Base-by-base conservation (phyloP, 1,284 basidiomycete species). In the Papiliotrema laurentii region DNA sequence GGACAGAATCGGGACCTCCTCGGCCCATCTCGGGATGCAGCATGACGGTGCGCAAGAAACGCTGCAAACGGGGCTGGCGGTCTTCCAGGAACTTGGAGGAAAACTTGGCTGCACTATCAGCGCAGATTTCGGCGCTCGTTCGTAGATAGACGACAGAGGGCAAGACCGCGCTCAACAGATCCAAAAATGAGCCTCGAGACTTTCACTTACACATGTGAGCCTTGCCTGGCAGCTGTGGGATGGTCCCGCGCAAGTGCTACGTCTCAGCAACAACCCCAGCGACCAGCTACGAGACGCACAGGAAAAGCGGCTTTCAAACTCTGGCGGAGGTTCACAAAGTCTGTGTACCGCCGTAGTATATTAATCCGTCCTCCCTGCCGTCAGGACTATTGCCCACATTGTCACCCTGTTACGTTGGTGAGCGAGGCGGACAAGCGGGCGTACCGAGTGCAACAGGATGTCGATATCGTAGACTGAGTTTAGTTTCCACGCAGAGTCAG, bases 11-110 rank as follows among this genome's bases (percentile, higher is more conserved):
- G 11, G 54, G 43, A 9, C 67, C 69, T 13, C 63, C 66, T 26
- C 53, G 44, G 2, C 69, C 69, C 68, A 70, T 72, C 42, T 66
- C 66, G 0, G 69, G 69, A 49, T 72, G 69, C 2, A 72, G 59
- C 46, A 68, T 57, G 40, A 72, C 69, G 0, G 59, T 61, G 11
- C 59, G 55, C 9, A 72, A 53, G 49, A 72, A 72, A 14, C 66
- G 55, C 53, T 70, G 68, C 16, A 72, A 47, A 2, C 65, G 56
- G 1, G 65, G 60, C 43, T 63, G 58, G 21, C 69, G 56, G 21
- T 71, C 66, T 37, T 55, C 60, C 4, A 71, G 59, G 34, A 71
- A 68, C 37, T 65, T 60, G 5, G 59, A 55, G 7, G 58, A 58
- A 59, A 71, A 71, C 47, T 66, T 68, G 44, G 66, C 66, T 70